Evolutionary conservation across 1,284 basidiomycete species (phyloP).

Genomic region (Tylopilus orsonianus): DNA sequence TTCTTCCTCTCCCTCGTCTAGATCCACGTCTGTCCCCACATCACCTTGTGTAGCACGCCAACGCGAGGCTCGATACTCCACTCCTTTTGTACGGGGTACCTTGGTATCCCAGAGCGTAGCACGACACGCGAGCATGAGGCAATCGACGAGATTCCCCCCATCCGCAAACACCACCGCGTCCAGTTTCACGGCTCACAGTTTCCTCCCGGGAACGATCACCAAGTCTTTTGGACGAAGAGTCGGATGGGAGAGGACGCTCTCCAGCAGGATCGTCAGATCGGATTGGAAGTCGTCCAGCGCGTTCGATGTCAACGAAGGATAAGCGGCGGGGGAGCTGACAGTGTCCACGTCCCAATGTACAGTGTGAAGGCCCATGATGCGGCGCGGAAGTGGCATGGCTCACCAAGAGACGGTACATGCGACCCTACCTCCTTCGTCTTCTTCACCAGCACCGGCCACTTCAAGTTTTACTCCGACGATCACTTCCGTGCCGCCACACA

Average conservation of each 20-base stretch:
- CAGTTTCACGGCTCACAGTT: conserved; percentile 68
- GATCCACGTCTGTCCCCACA: conserved; percentile 54
- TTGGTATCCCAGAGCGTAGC: conserved; percentile 79
- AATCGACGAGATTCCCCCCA: conserved; percentile 71
- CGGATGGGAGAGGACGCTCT: conserved; percentile 59
- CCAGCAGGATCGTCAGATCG: conserved; percentile 59
- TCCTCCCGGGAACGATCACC: conserved; percentile 59
- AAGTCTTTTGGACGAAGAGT: conserved; percentile 64
- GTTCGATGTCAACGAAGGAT: conserved; percentile 59
- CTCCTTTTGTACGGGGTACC: conserved; percentile 66
- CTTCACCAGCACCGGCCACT: conserved; percentile 53
- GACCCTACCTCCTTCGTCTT: conserved; percentile 57
- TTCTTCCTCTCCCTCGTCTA: conserved; percentile 27
- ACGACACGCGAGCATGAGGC: conserved; percentile 71
- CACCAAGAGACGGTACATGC: conserved; percentile 75
- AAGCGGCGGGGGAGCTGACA: conserved; percentile 82
- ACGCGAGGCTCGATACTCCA: conserved; percentile 54
- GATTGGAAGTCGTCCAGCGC: conserved; percentile 72
- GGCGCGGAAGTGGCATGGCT: no score
- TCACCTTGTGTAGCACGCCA: conserved; percentile 22
- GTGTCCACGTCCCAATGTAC: no score
- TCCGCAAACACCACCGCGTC: conserved; percentile 72
- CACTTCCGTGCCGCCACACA: conserved; percentile 31
- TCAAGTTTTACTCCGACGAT: conserved; percentile 66
- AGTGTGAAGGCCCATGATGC: no score